Evolutionary conservation across 192 early-diverging fungal genomes (phyloP).

Genomic region (Nowakowskiella sp.): DNA sequence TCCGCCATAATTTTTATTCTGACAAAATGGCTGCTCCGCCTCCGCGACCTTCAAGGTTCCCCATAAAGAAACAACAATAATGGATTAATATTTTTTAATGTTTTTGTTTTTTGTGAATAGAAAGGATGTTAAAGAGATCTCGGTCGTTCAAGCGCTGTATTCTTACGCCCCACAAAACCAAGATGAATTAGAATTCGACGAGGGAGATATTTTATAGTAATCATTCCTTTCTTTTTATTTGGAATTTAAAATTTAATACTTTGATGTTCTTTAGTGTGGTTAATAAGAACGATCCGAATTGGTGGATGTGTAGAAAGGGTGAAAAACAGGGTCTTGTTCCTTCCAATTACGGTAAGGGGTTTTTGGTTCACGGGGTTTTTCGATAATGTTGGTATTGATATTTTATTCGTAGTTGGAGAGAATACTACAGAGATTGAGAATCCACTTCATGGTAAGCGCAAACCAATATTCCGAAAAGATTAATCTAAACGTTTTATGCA

Average conservation of each 20-base stretch:
- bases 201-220: conserved; percentile 38
- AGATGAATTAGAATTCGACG: conserved; percentile 41
- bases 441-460: conserved; percentile 38
- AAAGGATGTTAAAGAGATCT: conserved; percentile 37
- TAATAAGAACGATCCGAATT: conserved; percentile 37
- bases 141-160: conserved; percentile 44
- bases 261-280: conserved; percentile 29
- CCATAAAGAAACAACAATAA: too few species aligned
- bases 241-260: conserved; percentile 4
- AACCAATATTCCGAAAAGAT: not conserved
- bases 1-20: too few species aligned
- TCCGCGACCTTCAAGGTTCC: too few species aligned
- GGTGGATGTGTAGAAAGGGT: conserved; percentile 46
- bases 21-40: too few species aligned
- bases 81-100: too few species aligned
- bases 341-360: conserved; percentile 31
- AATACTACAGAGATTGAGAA: conserved; percentile 42
- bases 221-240: not conserved
- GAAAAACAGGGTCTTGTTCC: conserved; percentile 45
- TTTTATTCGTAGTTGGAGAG: conserved; percentile 34
- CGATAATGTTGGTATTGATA: too few species aligned
- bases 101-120: too few species aligned
- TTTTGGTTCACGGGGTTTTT: too few species aligned
- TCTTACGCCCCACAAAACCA: conserved; percentile 33
- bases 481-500: not conserved